Evolutionary conservation across 2,329 filamentous ascomycete species (phyloP), one percentile per base, ranked within the genome.

Genomic region (Clonostachys chloroleuca): DNA sequence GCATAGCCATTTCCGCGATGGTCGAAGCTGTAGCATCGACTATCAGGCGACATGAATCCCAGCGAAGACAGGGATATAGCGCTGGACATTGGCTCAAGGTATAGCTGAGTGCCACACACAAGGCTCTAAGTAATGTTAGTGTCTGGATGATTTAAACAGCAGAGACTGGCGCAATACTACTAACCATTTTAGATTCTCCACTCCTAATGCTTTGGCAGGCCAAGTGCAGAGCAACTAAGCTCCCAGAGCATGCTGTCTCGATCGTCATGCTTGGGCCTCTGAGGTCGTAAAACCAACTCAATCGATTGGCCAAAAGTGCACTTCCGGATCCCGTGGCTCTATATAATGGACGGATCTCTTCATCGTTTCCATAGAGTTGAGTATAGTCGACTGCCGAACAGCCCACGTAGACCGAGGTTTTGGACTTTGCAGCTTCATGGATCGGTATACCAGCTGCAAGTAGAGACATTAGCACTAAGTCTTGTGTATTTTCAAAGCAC

Each of bases 281-380:
- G 44, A 81, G 63, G 51, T 80, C 72, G 49, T 77, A 79, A 58
- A 72, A 74, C 52, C 78, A 74, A 2, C 73, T 77, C 14, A 80
- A 61, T 40, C 76, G 62, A 54, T 78, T 79, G 1, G 74, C 71
- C 51, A 74, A 63, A 61, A 78, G 74, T 14, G 70, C 68, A 54
- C 68, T 30, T 7, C 20, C 41, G 9, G 40, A 46, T 10, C 52
- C 51, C 2, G 50, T 47, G 16, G 18, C 16, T 5, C 40, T 13
- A 16, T 46, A 48, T 18, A 24, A 75, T 34, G 74, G 73, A 42
- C 74, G 68, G 4, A 69, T 72, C 47, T 74, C 68, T 4, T 68
- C 56, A 50, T 77, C 74, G 39, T 69, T 60, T 43, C 72, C 68
- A 5, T 71, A 54, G 39, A 71, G 68, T 4, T 67, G 67, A 52